A percentile compares a stretch with the other conserved stretches of the same genome.
These are phyloP conservation scores for Aspergillus clavatus DNA, from an alignment of 2,329 filamentous ascomycete species.

Conservation along the genomic window DNA sequence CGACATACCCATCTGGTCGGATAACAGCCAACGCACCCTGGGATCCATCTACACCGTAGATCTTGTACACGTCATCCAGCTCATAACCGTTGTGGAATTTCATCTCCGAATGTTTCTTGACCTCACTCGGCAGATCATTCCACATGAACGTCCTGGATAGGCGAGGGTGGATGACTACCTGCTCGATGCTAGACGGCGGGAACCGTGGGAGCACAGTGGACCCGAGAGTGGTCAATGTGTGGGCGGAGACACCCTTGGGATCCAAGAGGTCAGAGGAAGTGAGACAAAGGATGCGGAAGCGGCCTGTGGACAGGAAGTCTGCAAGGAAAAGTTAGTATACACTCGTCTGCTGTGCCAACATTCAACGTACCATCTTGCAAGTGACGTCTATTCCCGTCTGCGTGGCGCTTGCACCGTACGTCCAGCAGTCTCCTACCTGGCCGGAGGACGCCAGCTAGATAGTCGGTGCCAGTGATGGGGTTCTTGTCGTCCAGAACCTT, in stretches of 20 bases:
- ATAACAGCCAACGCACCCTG: conserved; percentile 32
- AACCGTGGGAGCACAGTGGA: conserved; percentile 21
- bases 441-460: conserved; percentile 30
- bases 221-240: conserved; percentile 21
- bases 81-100: conserved; percentile 31
- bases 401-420: conserved; percentile 31
- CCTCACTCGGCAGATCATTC: conserved; percentile 26
- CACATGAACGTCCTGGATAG: conserved; percentile 27
- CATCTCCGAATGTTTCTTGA: conserved; percentile 35
- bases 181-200: conserved; percentile 27
- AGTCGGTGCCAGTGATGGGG: conserved; percentile 30
- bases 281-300: conserved; percentile 35
- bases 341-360: not conserved
- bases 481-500: conserved; percentile 16
- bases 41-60: conserved; percentile 30
- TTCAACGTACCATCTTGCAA: conserved; percentile 32
- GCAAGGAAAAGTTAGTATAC: conserved; percentile 1
- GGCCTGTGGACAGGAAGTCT: conserved; percentile 36
- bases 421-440: conserved; percentile 35
- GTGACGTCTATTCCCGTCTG: conserved; percentile 33
- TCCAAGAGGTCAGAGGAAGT: conserved; percentile 33
- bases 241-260: conserved; percentile 23
- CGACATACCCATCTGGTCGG: conserved; percentile 39
- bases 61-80: conserved; percentile 33
- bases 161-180: conserved; percentile 33